Conservation (phyloP, 768 basidiomycete genomes). For the Suillus americanus region DNA sequence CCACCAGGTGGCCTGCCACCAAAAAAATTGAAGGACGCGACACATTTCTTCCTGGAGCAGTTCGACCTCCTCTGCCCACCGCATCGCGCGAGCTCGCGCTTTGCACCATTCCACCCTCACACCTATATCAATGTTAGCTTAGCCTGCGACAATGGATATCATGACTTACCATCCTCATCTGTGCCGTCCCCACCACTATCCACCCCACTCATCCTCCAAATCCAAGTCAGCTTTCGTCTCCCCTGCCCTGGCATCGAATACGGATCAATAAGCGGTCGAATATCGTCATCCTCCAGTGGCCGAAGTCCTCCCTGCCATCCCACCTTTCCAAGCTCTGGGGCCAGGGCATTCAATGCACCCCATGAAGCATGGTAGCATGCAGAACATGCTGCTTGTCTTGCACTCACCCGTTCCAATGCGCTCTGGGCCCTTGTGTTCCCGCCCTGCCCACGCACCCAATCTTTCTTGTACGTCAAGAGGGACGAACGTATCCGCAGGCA, state of each 20-base stretch:
- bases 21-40: conserved; percentile 10
- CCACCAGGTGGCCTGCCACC: conserved; percentile 15
- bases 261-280: background rate
- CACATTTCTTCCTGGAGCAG: conserved; percentile 20
- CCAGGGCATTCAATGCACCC: background rate
- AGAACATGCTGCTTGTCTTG: background rate
- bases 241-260: background rate
- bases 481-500: background rate
- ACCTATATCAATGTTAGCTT: background rate
- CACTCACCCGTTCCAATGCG: background rate
- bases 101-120: background rate
- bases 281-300: background rate
- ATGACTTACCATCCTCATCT: background rate
- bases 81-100: conserved; percentile 8
- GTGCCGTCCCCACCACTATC: background rate
- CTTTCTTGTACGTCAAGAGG: background rate
- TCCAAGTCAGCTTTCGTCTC: background rate
- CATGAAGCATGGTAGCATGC: background rate
- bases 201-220: background rate
- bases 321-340: background rate
- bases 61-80: conserved; percentile 17
- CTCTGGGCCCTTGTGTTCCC: background rate
- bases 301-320: background rate
- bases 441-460: background rate
- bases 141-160: background rate